Evolutionary conservation across 352 stramenopile species (phyloP).

Genomic region (Globisporangium canariense): DNA sequence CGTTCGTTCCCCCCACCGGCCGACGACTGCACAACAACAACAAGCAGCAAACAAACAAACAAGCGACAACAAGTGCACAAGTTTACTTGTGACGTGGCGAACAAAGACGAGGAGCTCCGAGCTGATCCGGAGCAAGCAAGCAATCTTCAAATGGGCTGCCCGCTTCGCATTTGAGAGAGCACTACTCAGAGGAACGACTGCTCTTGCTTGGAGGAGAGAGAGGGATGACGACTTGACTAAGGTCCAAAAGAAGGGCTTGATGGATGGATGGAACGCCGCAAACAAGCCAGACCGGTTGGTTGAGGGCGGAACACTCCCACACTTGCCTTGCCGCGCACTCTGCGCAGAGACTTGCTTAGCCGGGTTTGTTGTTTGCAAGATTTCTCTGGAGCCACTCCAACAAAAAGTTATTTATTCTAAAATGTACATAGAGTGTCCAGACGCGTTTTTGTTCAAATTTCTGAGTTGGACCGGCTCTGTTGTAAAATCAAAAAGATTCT

Average conservation of each 20-base stretch:
- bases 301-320: no score
- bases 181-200: neutral
- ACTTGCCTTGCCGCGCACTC: no score
- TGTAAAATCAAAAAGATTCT: no score
- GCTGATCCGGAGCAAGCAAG: neutral
- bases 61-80: neutral
- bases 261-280: conserved; percentile 1
- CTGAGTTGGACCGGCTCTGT: no score
- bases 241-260: neutral
- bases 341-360: no score
- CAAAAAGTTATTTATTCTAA: neutral
- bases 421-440: no score
- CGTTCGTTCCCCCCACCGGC: neutral
- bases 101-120: neutral
- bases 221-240: neutral
- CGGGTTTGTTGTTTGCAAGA: neutral
- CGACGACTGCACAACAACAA: conserved; percentile 1
- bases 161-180: no score
- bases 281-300: neutral
- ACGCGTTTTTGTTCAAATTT: no score
- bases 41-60: neutral
- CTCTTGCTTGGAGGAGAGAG: neutral
- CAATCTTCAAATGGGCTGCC: neutral
- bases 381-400: neutral
- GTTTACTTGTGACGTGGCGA: neutral